Percentiles rank a stretch among this genome's conserved stretches.
phyloP scores from a whole-genome alignment of 108 stramenopile species.

The Stephanodiscus minutulus region DNA sequence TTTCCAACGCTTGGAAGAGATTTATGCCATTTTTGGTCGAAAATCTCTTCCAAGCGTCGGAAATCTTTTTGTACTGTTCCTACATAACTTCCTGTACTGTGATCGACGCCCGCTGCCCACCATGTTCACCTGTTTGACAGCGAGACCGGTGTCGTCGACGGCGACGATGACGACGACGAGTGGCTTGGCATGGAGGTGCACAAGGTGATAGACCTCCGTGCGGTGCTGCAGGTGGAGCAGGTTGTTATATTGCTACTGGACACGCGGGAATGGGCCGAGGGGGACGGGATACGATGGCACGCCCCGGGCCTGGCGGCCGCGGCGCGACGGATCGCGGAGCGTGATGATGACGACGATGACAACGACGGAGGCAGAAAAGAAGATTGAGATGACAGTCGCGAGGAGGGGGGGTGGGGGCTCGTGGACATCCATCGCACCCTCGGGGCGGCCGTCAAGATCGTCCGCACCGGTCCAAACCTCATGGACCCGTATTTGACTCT shows the following conservation, averaged over 20 bases:
- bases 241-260: constrained; percentile 57
- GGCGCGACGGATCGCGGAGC: constrained; percentile 22
- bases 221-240: constrained; percentile 76
- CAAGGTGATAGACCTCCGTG: constrained; percentile 56
- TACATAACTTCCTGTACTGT: no score
- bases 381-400: no score
- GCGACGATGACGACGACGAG: constrained; percentile 80
- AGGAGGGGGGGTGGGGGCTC: background rate
- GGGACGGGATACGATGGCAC: constrained; percentile 28
- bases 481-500: constrained; percentile 21
- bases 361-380: background rate
- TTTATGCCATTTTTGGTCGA: no score
- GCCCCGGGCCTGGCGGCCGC: constrained; percentile 51
- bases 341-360: constrained; percentile 28
- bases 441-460: constrained; percentile 52
- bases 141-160: background rate
- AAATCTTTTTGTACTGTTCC: no score
- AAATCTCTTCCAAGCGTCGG: no score
- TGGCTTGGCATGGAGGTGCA: constrained; percentile 53
- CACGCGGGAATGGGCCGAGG: constrained; percentile 59
- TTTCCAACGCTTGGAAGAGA: no score
- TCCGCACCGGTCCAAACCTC: constrained; percentile 31
- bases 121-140: constrained; percentile 55
- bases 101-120: constrained; percentile 51
- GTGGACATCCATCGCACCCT: constrained; percentile 24